A percentile compares a stretch with the other conserved stretches of the same genome.
phyloP scores from a whole-genome alignment of 2,329 filamentous ascomycete species.

The Cytospora piceicola region DNA sequence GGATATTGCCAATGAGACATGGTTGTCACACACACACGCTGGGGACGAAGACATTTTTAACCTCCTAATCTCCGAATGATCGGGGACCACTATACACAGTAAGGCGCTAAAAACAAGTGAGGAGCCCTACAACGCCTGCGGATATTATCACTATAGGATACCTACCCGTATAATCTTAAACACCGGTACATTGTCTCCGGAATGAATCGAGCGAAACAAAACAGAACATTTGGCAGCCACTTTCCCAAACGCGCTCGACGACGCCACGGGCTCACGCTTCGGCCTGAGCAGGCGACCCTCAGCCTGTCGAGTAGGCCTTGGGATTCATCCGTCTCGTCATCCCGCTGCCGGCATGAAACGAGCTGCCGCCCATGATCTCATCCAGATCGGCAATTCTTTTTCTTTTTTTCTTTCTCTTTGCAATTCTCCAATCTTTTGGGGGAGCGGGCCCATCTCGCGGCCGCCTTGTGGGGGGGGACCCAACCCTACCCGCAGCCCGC shows the following conservation, averaged over 20 bases:
- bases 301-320: background rate
- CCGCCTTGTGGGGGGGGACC: background rate
- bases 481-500: background rate
- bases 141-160: background rate
- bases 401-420: background rate
- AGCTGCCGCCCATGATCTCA: constrained; percentile 27
- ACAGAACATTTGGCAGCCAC: background rate
- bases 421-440: background rate
- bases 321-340: constrained; percentile 14
- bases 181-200: background rate
- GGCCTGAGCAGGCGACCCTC: background rate
- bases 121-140: background rate
- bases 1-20: constrained; percentile 7
- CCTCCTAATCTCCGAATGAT: constrained; percentile 24
- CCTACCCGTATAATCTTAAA: too few relatives aligned
- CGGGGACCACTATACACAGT: constrained; percentile 14
- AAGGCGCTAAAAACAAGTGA: background rate
- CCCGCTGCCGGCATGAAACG: constrained; percentile 24
- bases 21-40: constrained; percentile 22
- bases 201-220: constrained; percentile 8
- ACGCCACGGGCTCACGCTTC: background rate
- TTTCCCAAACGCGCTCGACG: background rate
- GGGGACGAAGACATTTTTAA: constrained; percentile 16
- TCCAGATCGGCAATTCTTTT: constrained; percentile 15
- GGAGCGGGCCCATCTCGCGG: background rate